Evolutionary conservation across 495 filamentous ascomycete genomes (phyloP).

Genomic region (Aspergillus affinis): DNA sequence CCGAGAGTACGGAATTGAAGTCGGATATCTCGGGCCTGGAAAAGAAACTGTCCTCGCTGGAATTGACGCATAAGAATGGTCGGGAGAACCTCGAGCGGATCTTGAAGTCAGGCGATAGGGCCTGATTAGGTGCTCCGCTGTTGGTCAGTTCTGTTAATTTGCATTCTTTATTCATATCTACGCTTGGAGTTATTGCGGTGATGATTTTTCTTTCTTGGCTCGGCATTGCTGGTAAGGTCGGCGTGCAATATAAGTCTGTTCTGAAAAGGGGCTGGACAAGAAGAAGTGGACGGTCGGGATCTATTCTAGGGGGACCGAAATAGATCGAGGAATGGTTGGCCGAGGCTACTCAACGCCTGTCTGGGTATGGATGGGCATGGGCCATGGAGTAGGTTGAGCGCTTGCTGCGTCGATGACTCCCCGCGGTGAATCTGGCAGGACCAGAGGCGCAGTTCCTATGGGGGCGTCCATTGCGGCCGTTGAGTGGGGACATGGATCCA

Average conservation of each 20-base stretch:
- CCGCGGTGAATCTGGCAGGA: neutral
- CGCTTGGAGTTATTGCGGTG: neutral
- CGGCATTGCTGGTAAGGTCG: neutral
- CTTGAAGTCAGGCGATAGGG: conserved; percentile 54
- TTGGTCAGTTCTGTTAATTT: neutral
- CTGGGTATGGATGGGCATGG: neutral
- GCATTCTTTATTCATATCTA: neutral
- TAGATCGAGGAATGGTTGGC: too few species aligned
- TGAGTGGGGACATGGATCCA: too few species aligned
- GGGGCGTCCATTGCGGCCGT: neutral
- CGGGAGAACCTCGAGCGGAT: conserved; percentile 86
- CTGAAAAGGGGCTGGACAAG: neutral
- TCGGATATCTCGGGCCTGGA: conserved; percentile 74
- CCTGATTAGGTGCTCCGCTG: conserved; percentile 21
- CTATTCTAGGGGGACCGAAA: too few species aligned
- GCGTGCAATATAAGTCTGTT: neutral
- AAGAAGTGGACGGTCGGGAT: neutral
- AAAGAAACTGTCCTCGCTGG: conserved; percentile 91
- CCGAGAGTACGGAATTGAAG: conserved; percentile 73
- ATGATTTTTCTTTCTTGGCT: neutral
- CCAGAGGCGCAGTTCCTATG: neutral
- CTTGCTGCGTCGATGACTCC: neutral
- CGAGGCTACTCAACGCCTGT: too few species aligned
- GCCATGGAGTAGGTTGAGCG: neutral
- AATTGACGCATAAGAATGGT: conserved; percentile 93